These are phyloP conservation scores for Arthrobotrys megalospora DNA, from an alignment of 2,329 filamentous ascomycete genomes.

Conservation along the genomic window DNA sequence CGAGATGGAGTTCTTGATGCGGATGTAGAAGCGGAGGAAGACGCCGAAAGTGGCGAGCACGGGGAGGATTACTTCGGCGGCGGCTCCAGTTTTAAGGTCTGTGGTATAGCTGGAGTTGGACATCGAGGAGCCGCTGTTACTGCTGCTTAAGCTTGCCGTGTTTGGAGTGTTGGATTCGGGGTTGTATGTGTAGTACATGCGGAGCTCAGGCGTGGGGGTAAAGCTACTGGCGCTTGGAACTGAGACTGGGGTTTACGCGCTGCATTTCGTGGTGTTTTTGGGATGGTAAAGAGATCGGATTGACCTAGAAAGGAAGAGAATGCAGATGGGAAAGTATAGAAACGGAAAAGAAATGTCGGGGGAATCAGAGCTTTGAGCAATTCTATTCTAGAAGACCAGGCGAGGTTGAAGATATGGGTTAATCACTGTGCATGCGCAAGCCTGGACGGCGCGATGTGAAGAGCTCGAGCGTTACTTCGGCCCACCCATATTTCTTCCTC, in stretches of 20 bases:
- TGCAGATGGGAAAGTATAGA: constrained; percentile 7
- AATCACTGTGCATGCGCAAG: constrained; percentile 19
- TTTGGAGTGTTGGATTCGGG: constrained; percentile 29
- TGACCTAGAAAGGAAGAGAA: constrained; percentile 22
- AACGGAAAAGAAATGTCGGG: constrained; percentile 23
- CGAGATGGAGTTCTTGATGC: constrained; percentile 37
- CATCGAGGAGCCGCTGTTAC: constrained; percentile 7
- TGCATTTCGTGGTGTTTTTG: constrained; percentile 5
- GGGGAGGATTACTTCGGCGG: constrained; percentile 49
- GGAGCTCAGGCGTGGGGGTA: not conserved
- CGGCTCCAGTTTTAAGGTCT: constrained; percentile 42
- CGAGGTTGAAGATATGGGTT: not conserved
- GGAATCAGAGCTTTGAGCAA: constrained; percentile 4
- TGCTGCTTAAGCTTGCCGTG: constrained; percentile 5
- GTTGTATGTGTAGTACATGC: constrained; percentile 13
- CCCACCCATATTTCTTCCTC: not conserved
- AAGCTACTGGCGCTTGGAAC: constrained; percentile 8
- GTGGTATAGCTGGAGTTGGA: constrained; percentile 37
- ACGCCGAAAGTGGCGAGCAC: constrained; percentile 43
- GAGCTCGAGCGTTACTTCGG: constrained; percentile 33
- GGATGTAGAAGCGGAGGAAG: constrained; percentile 48
- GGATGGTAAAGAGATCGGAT: not conserved
- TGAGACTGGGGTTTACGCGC: constrained; percentile 4
- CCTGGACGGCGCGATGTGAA: constrained; percentile 10
- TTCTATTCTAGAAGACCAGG: not conserved